Percentiles rank a stretch among this genome's conserved stretches.
Conservation (phyloP, 805 yeast genomes). For the Metschnikowia borealis region DNA sequence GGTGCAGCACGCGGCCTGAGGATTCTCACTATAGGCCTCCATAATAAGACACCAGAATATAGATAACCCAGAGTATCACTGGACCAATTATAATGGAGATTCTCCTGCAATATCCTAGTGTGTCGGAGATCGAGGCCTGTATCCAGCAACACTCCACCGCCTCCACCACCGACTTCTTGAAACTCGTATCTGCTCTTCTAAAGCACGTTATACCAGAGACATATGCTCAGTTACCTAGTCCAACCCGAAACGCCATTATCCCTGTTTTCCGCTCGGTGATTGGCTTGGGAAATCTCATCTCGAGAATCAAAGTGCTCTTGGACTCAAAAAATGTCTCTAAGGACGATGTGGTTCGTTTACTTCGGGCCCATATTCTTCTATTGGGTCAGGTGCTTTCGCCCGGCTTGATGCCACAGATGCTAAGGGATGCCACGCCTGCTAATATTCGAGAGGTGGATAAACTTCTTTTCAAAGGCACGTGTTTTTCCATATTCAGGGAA, state of each 20-base stretch:
- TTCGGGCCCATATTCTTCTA: constrained; percentile 13
- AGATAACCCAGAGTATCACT: neutral
- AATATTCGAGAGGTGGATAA: constrained; percentile 33
- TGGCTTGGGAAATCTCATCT: constrained; percentile 32
- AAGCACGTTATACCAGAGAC: constrained; percentile 33
- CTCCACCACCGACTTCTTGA: neutral
- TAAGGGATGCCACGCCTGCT: constrained; percentile 3
- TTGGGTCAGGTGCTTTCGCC: constrained; percentile 16
- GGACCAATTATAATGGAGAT: constrained; percentile 7
- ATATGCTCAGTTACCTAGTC: constrained; percentile 19
- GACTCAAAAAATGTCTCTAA: constrained; percentile 13
- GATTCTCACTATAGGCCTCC: no score
- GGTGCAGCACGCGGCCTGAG: no score
- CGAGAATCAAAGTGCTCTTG: constrained; percentile 9
- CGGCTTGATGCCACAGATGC: constrained; percentile 14
- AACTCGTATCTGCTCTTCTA: constrained; percentile 22
- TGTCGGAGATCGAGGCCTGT: constrained; percentile 11
- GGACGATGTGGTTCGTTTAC: neutral
- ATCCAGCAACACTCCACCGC: neutral
- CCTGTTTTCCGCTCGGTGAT: constrained; percentile 20
- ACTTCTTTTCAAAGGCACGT: constrained; percentile 33
- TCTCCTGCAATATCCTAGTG: constrained; percentile 12
- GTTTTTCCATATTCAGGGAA: constrained; percentile 26
- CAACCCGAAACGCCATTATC: constrained; percentile 10
- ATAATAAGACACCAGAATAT: no score